Conservation (phyloP, 257 asterid genomes). For the Solanum ahanhuiri region DNA sequence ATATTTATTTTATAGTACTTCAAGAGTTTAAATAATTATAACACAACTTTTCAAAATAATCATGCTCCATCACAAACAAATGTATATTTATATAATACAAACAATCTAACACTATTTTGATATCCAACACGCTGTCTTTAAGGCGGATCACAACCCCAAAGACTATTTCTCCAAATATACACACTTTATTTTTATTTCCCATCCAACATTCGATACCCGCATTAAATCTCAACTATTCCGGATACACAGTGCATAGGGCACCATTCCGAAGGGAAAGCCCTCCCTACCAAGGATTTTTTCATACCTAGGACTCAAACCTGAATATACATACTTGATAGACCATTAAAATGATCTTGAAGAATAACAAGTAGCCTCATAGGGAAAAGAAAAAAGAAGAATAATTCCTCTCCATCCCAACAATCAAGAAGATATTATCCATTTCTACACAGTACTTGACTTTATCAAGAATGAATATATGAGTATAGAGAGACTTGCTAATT, state of each 20-base stretch:
- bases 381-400: not conserved
- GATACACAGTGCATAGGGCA: too few species aligned
- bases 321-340: too few species aligned
- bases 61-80: too few species aligned
- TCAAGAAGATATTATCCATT: not conserved
- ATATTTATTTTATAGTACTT: not conserved
- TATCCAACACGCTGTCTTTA: not conserved
- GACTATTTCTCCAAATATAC: too few species aligned
- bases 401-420: not conserved
- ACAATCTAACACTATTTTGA: too few species aligned
- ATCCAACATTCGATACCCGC: too few species aligned
- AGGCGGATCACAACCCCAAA: not conserved
- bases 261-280: too few species aligned
- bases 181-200: too few species aligned
- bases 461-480: not conserved
- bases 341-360: too few species aligned
- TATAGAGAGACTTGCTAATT: constrained; percentile 6
- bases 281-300: too few species aligned
- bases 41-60: not conserved
- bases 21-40: not conserved
- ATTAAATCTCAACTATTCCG: too few species aligned
- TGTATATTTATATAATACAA: not conserved
- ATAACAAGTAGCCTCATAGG: not conserved
- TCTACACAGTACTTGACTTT: not conserved
- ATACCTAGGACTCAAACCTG: too few species aligned